Conservation (phyloP, 441 rosid species). For the Populus hybrid region DNA sequence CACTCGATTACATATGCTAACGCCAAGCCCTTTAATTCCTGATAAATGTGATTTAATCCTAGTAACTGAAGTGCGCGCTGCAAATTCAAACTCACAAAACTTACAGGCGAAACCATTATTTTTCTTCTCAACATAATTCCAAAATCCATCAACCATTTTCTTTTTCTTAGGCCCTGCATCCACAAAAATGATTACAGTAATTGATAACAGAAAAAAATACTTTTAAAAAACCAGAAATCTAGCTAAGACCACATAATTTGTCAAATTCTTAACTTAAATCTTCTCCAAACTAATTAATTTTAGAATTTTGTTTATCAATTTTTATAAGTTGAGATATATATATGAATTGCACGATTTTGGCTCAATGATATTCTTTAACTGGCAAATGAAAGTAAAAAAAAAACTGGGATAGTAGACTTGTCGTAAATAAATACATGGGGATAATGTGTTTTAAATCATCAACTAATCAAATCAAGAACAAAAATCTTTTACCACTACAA, state of each 20-base stretch:
- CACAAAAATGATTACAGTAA: neutral
- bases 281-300: no score
- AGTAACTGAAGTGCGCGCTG: neutral
- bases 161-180: neutral
- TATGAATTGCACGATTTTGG: no score
- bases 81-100: constrained; percentile 5
- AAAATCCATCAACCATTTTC: neutral
- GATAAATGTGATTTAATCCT: constrained; percentile 3
- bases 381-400: neutral
- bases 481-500: neutral
- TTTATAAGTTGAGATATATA: no score
- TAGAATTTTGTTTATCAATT: no score
- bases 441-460: neutral
- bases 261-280: neutral
- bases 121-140: neutral
- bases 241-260: neutral
- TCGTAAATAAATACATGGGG: neutral
- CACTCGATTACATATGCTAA: neutral
- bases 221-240: neutral
- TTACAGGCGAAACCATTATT: neutral
- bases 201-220: neutral
- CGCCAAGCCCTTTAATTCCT: neutral
- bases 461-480: neutral
- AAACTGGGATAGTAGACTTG: neutral
- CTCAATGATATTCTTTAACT: neutral